A percentile compares a stretch with the other conserved stretches of the same genome.
These are phyloP conservation scores for Malassezia arunalokei DNA, from an alignment of 1,284 basidiomycete genomes.

Conservation along the genomic window DNA sequence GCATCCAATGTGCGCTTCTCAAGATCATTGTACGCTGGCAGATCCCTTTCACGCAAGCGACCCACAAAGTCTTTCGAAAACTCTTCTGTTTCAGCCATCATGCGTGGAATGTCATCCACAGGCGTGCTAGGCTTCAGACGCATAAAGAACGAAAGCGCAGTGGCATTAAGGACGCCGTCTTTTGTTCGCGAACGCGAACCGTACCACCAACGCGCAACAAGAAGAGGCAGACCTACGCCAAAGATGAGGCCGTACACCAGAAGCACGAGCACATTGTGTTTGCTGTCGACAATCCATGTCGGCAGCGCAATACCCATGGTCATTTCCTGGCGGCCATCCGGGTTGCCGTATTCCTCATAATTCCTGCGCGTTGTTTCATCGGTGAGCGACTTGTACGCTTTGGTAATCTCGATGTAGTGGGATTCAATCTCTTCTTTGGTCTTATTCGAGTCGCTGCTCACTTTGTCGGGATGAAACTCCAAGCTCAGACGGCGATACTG, in stretches of 20 bases:
- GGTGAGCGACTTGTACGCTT: constrained; percentile 95
- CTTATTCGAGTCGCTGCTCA: constrained; percentile 64
- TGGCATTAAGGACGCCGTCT: constrained; percentile 72
- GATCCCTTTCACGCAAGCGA: constrained; percentile 26
- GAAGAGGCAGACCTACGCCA: constrained; percentile 68
- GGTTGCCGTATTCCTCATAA: constrained; percentile 80
- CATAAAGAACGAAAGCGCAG: constrained; percentile 83
- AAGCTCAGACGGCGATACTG: constrained; percentile 75
- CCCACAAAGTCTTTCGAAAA: constrained; percentile 53
- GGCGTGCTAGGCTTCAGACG: constrained; percentile 66
- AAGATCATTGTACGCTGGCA: constrained; percentile 47
- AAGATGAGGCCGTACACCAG: constrained; percentile 75
- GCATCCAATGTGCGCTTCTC: constrained; percentile 47
- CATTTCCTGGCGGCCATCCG: constrained; percentile 87
- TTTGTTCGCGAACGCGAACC: constrained; percentile 79
- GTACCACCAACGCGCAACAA: constrained; percentile 91
- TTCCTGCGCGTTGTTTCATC: constrained; percentile 88
- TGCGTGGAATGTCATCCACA: constrained; percentile 61
- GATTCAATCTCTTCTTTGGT: constrained; percentile 79
- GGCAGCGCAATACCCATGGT: constrained; percentile 94
- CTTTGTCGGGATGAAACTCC: constrained; percentile 78
- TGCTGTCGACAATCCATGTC: constrained; percentile 79
- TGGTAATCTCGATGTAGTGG: constrained; percentile 84
- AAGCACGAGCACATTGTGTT: constrained; percentile 83
- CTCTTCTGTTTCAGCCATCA: constrained; percentile 63